These are phyloP conservation scores for Tardiomyces blankii DNA, from an alignment of 1,139 yeast species.

Conservation along the genomic window DNA sequence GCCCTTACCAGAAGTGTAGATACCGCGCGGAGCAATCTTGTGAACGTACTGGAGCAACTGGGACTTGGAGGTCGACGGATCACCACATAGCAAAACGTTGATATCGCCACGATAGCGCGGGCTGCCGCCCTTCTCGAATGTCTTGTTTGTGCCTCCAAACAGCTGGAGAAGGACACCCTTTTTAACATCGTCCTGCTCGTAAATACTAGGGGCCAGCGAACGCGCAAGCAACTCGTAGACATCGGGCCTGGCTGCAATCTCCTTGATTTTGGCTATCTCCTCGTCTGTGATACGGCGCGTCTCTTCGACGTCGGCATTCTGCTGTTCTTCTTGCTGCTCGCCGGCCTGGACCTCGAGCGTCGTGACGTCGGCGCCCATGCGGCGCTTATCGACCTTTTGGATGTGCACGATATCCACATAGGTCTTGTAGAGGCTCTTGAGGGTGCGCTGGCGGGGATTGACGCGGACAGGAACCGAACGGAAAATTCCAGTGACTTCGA, in stretches of 20 bases:
- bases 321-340: constrained; percentile 26
- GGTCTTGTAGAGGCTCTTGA: constrained; percentile 80
- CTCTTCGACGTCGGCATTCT: constrained; percentile 54
- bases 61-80: constrained; percentile 95
- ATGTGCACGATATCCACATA: constrained; percentile 91
- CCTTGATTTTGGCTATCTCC: constrained; percentile 54
- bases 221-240: constrained; percentile 81
- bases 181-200: constrained; percentile 91
- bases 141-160: constrained; percentile 92
- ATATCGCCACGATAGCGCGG: constrained; percentile 89
- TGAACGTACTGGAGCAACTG: constrained; percentile 91
- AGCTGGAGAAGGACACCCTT: constrained; percentile 87
- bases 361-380: constrained; percentile 71
- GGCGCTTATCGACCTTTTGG: constrained; percentile 70
- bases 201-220: constrained; percentile 91
- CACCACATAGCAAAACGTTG: constrained; percentile 86
- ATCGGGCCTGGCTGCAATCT: constrained; percentile 58
- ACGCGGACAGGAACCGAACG: constrained; percentile 87
- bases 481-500: constrained; percentile 92
- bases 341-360: constrained; percentile 41
- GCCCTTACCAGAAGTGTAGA: constrained; percentile 96
- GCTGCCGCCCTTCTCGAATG: constrained; percentile 74
- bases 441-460: constrained; percentile 72
- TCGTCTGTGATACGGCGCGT: constrained; percentile 54
- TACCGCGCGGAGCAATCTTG: constrained; percentile 95